A percentile compares a stretch with the other conserved stretches of the same genome.
phyloP scores from a whole-genome alignment of 2,329 filamentous ascomycete species.

The Aspergillus fumigatus region DNA sequence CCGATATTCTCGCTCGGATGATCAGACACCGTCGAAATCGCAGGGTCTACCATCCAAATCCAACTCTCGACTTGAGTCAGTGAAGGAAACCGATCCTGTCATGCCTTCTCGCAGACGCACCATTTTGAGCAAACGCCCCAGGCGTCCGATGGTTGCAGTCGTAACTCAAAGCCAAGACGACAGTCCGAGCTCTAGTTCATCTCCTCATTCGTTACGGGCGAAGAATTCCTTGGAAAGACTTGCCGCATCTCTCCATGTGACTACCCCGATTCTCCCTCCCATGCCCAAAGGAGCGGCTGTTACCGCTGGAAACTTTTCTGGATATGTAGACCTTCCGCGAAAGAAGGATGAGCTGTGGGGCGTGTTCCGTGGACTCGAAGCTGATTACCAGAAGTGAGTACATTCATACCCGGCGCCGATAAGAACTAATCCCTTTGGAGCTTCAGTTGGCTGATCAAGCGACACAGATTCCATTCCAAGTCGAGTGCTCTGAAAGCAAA shows the following conservation, averaged over 20 bases:
- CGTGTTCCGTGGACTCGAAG: constrained; percentile 63
- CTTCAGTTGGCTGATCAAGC: constrained; percentile 8
- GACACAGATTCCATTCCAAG: constrained; percentile 63
- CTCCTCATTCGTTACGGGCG: constrained; percentile 37
- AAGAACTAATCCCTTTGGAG: neutral
- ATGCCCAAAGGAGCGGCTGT: constrained; percentile 41
- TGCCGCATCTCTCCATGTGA: constrained; percentile 38
- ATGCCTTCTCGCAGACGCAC: constrained; percentile 27
- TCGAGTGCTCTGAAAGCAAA: constrained; percentile 69
- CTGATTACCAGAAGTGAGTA: constrained; percentile 61
- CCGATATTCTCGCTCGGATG: constrained; percentile 22
- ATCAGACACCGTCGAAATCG: constrained; percentile 21
- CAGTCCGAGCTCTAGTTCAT: constrained; percentile 32
- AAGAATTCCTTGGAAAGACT: constrained; percentile 46
- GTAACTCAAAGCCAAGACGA: constrained; percentile 33
- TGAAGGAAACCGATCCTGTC: constrained; percentile 10
- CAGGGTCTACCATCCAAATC: constrained; percentile 14
- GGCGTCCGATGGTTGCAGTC: constrained; percentile 39
- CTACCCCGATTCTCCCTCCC: constrained; percentile 45
- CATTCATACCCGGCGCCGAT: neutral
- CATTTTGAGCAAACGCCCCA: constrained; percentile 33
- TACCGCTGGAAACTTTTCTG: constrained; percentile 32
- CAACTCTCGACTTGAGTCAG: constrained; percentile 17
- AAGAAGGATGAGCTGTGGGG: constrained; percentile 68
- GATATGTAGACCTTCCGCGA: constrained; percentile 38